phyloP scores from a whole-genome alignment of 768 basidiomycete species.

The Mrakia hoshinonis region DNA sequence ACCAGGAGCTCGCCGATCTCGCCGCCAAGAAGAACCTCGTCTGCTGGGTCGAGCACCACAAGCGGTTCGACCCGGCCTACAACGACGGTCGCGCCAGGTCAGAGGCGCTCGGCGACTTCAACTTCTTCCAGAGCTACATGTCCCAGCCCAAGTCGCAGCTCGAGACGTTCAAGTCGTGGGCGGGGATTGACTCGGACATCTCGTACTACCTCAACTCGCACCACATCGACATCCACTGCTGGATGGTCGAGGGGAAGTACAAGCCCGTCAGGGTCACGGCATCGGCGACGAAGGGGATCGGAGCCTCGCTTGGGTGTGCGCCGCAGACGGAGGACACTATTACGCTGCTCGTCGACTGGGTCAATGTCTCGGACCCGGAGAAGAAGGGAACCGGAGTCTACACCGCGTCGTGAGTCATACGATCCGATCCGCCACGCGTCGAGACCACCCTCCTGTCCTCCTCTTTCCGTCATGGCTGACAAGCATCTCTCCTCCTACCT shows the following conservation, averaged over 20 bases:
- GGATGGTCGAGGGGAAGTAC: constrained; percentile 44
- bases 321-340: constrained; percentile 88
- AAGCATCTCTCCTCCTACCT: neutral
- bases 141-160: constrained; percentile 91
- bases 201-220: constrained; percentile 84
- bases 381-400: constrained; percentile 81
- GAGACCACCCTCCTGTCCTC: too few relatives aligned
- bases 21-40: constrained; percentile 71
- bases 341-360: constrained; percentile 89
- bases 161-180: constrained; percentile 91
- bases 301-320: constrained; percentile 48
- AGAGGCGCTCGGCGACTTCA: constrained; percentile 8
- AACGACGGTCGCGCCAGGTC: constrained; percentile 59
- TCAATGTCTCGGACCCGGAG: constrained; percentile 61
- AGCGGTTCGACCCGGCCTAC: constrained; percentile 79
- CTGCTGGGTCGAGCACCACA: constrained; percentile 92
- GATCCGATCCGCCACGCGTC: too few relatives aligned
- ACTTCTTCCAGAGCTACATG: constrained; percentile 57
- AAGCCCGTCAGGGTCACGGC: constrained; percentile 59
- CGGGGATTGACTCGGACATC: constrained; percentile 87
- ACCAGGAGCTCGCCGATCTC: constrained; percentile 64
- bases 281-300: constrained; percentile 82
- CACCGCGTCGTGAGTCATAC: constrained; percentile 62
- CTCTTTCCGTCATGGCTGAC: neutral
- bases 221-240: constrained; percentile 55